These are phyloP conservation scores for Aureobasidium sp. DNA, from an alignment of 2,329 filamentous ascomycete species.

Conservation along the genomic window DNA sequence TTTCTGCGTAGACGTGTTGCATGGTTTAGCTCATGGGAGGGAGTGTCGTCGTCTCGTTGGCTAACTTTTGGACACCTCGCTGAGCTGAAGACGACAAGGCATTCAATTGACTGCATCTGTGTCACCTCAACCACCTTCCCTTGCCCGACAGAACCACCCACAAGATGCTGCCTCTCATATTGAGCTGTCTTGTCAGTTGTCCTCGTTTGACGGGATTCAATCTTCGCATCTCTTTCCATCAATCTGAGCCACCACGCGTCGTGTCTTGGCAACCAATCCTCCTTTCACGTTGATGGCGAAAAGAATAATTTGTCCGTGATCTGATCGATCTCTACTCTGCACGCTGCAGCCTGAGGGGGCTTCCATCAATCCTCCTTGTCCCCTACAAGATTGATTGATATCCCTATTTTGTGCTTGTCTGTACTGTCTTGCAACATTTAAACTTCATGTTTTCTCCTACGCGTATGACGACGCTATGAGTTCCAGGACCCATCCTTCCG, in stretches of 20 bases:
- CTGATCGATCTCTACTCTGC: background rate
- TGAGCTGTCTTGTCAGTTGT: background rate
- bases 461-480: slow-evolving; percentile 4
- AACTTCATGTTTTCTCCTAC: background rate
- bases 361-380: slow-evolving; percentile 2
- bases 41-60: background rate
- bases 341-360: slow-evolving; percentile 2
- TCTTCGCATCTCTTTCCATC: background rate
- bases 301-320: background rate
- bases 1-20: too few species aligned
- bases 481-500: background rate
- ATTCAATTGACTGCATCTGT: background rate
- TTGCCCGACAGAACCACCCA: background rate
- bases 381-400: background rate
- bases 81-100: background rate
- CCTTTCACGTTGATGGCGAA: background rate
- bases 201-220: background rate
- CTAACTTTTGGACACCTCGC: background rate
- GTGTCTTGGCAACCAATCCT: slow-evolving; percentile 1
- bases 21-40: too few species aligned
- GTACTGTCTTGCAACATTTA: background rate
- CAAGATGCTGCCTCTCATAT: background rate
- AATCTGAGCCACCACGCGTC: background rate
- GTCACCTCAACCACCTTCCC: background rate
- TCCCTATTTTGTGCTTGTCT: background rate